Evolutionary conservation across 2,329 filamentous ascomycete species (phyloP), one percentile per base, ranked within the genome.

Genomic region (Colletotrichum lentis): DNA sequence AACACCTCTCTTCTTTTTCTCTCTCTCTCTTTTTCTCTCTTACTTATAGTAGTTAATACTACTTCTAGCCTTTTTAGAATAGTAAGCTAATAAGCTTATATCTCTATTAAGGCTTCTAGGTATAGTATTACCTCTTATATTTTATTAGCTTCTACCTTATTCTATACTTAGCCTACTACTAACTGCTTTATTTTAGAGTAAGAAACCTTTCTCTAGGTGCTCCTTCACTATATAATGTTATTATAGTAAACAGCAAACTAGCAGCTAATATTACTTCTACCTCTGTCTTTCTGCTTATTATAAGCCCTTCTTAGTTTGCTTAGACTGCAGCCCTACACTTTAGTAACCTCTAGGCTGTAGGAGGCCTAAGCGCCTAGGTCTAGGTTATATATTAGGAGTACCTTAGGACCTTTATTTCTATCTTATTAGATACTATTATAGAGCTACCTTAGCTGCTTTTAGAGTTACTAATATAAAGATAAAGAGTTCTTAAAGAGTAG

Each of bases 261-360:
- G 6, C 16, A 5, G 11, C 14, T 12, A 6, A 11, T 27, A 8
- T 35, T 7, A 22, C 43, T 16, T 6, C 14, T 5, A 24, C 27
- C 18, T 63, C 61, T 2, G 61, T 63, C 4, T 50, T 63, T 31
- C 20, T 63, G 3, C 53, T 63, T 20, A 11, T 63, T 16, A 57
- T 63, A 52, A 49, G 37, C 14, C 43, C 31, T 27, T 5, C 27
- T 11, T 22, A 63, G 14, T 63, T 20, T 5, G 20, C 18, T 5
- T 18, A 24, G 18, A 27, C 50, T 5, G 39, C 50, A 3, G 56
- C 44, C 14, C 47, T 50, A 31, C 56, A 61, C 49, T 47, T 16
- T 22, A 27, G 55, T 56, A 47, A 59, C 43, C n/a, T 20, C 8
- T 11, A 22, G 6, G 27, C 27, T 10, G 44, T 44, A 2, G 56